Base-by-base conservation (phyloP, 768 basidiomycete genomes). In the Psilocybe cyanescens region DNA sequence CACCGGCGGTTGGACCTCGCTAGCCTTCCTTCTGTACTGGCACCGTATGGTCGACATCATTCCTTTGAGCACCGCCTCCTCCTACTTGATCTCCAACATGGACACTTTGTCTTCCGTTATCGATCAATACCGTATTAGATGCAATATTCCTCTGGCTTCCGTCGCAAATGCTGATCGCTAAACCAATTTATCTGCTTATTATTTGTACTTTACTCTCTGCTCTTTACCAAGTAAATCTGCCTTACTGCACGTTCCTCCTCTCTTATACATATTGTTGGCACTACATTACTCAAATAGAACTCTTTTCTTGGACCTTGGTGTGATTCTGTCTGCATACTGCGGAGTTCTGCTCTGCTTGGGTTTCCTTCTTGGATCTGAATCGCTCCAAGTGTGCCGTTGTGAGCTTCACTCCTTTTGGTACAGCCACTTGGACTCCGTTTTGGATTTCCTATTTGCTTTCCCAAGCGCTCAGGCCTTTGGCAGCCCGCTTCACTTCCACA, bases 21-120 rank as follows among this genome's bases (percentile, higher is more conserved):
- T 60, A 4, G 51, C 59, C 3, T 60, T 60, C 29, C 52, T 60
- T 5, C 44, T 53, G 4, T 60, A 60, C 45, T 60, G 59, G 59
- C 41, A 50, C 8, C 41, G 44, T 17, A 14, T 60, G n/a, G 59
- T 30, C 9, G 9, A 46, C 2, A 54, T 60, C 19, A 52, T 60
- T 28, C 51, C 52, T 24, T 12, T 31, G 4, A 31, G 29, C n/a
- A 57, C 55, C n/a, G 17, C 45, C 3, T 4, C 29, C 17, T 44
- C 55, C 3, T 57, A 47, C 31, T 46, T 44, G 3, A 16, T 2
- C 4, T 47, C 30, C n/a, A 19, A 41, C 6, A 8, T 51, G 8
- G 30, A 51, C n/a, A 11, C n/a, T 14, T 6, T 55, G 3, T 19
- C 54, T 45, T 24, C 54, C 12, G 11, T 16, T 14, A 28, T 55